phyloP scores from a whole-genome alignment of 805 yeast species.

The Wickerhamomyces bovis region DNA sequence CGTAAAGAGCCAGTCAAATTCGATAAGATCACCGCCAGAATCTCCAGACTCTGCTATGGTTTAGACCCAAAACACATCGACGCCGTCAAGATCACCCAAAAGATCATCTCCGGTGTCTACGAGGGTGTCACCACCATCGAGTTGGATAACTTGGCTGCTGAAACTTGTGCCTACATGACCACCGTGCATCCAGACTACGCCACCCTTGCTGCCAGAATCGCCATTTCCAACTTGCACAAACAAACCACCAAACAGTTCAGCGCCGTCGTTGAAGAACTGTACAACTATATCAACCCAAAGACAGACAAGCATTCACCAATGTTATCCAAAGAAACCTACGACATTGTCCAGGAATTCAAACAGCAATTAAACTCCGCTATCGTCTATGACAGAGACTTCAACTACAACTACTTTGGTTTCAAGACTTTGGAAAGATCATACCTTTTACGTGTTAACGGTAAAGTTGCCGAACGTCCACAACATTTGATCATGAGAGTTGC shows the following conservation, averaged over 20 bases:
- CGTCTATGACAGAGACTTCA: conserved; percentile 70
- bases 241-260: conserved; percentile 87
- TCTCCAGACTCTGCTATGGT: conserved; percentile 91
- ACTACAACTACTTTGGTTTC: conserved; percentile 80
- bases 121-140: conserved; percentile 95
- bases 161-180: conserved; percentile 96
- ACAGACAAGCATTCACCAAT: conserved; percentile 53
- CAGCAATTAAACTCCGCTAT: conserved; percentile 70
- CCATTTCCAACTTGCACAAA: conserved; percentile 89
- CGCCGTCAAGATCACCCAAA: conserved; percentile 92
- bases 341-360: conserved; percentile 56
- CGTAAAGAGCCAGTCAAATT: conserved; percentile 91
- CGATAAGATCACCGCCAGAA: conserved; percentile 94
- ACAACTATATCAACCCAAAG: conserved; percentile 74
- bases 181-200: conserved; percentile 98
- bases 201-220: conserved; percentile 89
- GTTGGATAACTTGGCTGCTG: conserved; percentile 81
- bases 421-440: conserved; percentile 90
- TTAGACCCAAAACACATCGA: conserved; percentile 88
- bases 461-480: conserved; percentile 88
- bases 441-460: conserved; percentile 56
- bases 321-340: conserved; percentile 61
- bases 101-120: conserved; percentile 93
- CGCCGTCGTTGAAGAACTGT: conserved; percentile 66
- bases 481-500: conserved; percentile 87